Base-by-base conservation (phyloP, 768 basidiomycete genomes). In the Porpolomopsis calyptriformis region DNA sequence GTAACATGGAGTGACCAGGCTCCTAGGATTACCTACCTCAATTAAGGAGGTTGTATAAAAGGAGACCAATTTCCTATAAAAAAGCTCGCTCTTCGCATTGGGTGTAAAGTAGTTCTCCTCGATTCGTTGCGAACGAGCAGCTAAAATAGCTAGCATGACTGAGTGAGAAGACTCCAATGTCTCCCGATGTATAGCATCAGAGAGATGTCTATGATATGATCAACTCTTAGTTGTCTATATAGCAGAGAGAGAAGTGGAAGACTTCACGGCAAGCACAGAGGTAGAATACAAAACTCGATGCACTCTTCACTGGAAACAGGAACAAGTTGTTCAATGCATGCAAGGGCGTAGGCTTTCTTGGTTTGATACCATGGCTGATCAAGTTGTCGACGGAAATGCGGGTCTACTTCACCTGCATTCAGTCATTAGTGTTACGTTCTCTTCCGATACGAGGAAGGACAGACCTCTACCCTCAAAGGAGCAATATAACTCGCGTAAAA, bases 81-180 rank as follows among this genome's bases (percentile, higher is more conserved):
- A 19, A 9, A 27, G 12, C 2, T 27, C 16, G 39, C 22, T 7
- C 10, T 10, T 7, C 9, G 19, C 39, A 7, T 40, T n/a, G 2
- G 14, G 41, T 42, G 46, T 16, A 8, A 44, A 29, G 18, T 41
- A 37, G 31, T 42, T 45, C 23, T 48, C 46, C n/a, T 43, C 51
- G 20, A 53, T 39, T 16, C 59, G 62, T 50, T 75, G 70, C 0
- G 78, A 74, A 53, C 74, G 71, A 23, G 77, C 69, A 8, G 82
- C 73, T 56, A 89, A 82, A 33, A 88, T 68, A 3, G 88, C 72
- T 11, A 93, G 67, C 27, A 92, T 64, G 22, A 86, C 85, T 7
- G 89, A 91, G 58, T 92, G 90, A 1, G 88, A 79, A 0, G 86
- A 83, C 59, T 93, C 89, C 54, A 79, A 92, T n/a, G 78, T 78